Conservation (phyloP, 2,329 filamentous ascomycete genomes). For the Neonectria faginata region DNA sequence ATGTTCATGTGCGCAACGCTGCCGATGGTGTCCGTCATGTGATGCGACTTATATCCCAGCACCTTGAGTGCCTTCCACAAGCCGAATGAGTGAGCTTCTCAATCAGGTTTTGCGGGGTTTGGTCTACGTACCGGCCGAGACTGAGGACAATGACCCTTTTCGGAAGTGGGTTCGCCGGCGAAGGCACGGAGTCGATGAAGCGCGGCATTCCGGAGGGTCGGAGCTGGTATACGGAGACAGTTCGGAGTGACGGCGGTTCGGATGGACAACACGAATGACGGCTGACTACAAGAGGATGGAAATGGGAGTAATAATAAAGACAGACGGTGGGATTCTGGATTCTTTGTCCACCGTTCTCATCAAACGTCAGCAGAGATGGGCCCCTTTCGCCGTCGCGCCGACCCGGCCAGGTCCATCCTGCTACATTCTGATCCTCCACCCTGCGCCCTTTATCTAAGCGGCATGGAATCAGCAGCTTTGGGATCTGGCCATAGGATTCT, state of each 20-base stretch:
- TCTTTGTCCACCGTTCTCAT: neutral
- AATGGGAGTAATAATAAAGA: neutral
- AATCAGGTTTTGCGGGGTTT: neutral
- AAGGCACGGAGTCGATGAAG: conserved; percentile 13
- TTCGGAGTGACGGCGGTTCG: neutral
- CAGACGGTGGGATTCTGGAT: neutral
- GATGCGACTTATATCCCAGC: conserved; percentile 6
- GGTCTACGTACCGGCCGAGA: neutral
- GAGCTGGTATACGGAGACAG: neutral
- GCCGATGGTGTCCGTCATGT: conserved; percentile 14
- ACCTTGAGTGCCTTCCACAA: conserved; percentile 16
- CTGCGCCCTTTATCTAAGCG: neutral
- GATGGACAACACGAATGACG: neutral
- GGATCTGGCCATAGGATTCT: neutral
- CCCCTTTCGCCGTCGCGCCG: too few relatives aligned
- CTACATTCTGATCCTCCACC: neutral
- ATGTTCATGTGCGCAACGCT: conserved; percentile 17
- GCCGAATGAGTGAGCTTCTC: neutral
- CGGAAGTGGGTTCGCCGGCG: neutral
- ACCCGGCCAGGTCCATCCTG: too few relatives aligned
- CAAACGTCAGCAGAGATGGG: neutral
- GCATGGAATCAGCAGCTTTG: neutral
- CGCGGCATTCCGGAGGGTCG: neutral
- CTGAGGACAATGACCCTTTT: conserved; percentile 11
- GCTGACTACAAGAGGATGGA: neutral